A percentile compares a stretch with the other conserved stretches of the same genome.
Conservation (phyloP, 306 rosid species). For the Cucurbita ficifolia region DNA sequence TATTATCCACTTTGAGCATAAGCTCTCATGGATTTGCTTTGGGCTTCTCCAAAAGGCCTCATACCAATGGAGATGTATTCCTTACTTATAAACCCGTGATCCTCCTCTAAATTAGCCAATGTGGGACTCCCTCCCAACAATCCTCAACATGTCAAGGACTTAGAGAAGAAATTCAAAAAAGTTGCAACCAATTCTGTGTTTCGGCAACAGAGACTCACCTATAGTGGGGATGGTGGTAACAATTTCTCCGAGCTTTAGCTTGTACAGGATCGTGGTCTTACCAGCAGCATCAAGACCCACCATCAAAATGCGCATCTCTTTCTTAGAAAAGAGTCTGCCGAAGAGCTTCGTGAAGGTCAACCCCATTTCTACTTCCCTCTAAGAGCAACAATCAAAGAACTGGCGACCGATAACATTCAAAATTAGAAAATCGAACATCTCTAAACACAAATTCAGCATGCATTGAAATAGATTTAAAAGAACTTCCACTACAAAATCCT, state of each 20-base stretch:
- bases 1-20: no score
- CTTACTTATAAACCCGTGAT: no score
- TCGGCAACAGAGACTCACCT: background rate
- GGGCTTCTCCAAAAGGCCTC: no score
- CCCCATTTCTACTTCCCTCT: no score
- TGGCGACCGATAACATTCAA: background rate
- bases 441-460: background rate
- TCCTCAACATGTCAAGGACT: background rate
- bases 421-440: background rate
- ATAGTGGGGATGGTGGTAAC: constrained; percentile 87
- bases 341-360: no score
- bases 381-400: background rate
- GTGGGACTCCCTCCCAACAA: no score
- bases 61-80: no score
- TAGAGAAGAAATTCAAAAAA: background rate
- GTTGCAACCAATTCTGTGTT: background rate
- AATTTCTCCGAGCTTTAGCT: constrained; percentile 92
- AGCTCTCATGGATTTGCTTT: no score
- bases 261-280: constrained; percentile 86
- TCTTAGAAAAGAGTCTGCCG: constrained; percentile 28
- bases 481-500: background rate
- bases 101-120: no score
- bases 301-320: constrained; percentile 89
- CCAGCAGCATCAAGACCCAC: constrained; percentile 99
- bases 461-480: background rate